phyloP scores from a whole-genome alignment of 2,329 filamentous ascomycete genomes.

The Emericellopsis atlantica region DNA sequence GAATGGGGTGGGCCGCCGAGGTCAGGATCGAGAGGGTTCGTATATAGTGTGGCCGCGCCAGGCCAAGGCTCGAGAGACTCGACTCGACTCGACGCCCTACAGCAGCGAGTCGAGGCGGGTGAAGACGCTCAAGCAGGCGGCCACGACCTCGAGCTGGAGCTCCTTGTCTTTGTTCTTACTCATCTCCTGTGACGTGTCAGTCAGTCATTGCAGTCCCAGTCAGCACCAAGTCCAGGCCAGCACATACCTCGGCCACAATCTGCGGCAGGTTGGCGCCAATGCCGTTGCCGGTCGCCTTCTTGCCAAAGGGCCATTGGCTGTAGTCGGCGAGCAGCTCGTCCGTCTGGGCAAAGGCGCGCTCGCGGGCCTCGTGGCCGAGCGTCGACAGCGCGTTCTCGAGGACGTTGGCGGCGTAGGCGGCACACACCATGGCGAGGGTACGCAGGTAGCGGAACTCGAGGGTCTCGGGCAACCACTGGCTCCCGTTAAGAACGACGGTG shows the following conservation, averaged over 20 bases:
- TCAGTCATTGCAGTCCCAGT: background rate
- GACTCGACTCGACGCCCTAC: conserved; percentile 27
- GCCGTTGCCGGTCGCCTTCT: conserved; percentile 64
- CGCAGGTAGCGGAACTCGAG: conserved; percentile 89
- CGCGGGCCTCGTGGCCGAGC: conserved; percentile 84
- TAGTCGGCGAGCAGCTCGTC: conserved; percentile 94
- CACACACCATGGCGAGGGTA: conserved; percentile 93
- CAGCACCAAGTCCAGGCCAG: background rate
- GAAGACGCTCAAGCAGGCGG: conserved; percentile 93
- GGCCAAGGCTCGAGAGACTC: too few relatives aligned
- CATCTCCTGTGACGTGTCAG: conserved; percentile 46
- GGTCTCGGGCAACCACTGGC: conserved; percentile 84
- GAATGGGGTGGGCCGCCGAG: too few relatives aligned
- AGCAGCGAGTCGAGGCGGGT: conserved; percentile 93
- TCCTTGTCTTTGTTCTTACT: conserved; percentile 84
- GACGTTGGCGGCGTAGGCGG: conserved; percentile 94
- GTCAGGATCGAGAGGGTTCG: background rate
- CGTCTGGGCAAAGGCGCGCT: conserved; percentile 91
- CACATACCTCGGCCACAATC: conserved; percentile 58
- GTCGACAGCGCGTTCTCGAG: conserved; percentile 94
- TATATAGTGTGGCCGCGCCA: too few relatives aligned
- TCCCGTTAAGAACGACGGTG: conserved; percentile 78
- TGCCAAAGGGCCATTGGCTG: conserved; percentile 93
- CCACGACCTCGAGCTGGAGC: conserved; percentile 91
- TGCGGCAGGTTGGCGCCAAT: conserved; percentile 89